These are phyloP conservation scores for Pyricularia grisea DNA, from an alignment of 2,329 filamentous ascomycete species.

Conservation along the genomic window DNA sequence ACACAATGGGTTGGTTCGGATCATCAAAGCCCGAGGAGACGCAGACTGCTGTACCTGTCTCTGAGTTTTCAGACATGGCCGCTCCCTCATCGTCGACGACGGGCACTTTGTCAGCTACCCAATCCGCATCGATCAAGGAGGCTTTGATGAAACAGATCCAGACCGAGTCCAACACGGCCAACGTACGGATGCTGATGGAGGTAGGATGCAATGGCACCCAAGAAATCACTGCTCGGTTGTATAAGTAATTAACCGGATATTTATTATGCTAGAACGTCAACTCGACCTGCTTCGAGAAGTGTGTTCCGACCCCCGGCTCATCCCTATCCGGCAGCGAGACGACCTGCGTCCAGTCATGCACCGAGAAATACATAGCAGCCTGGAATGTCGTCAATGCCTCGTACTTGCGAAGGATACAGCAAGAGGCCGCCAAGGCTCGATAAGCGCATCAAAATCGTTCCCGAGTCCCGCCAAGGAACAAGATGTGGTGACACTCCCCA, in stretches of 20 bases:
- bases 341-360: slow-evolving; percentile 64
- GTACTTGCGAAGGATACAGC: slow-evolving; percentile 56
- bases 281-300: slow-evolving; percentile 72
- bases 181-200: slow-evolving; percentile 62
- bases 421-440: slow-evolving; percentile 34
- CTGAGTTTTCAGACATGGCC: slow-evolving; percentile 4
- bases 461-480: background rate
- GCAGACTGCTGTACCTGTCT: slow-evolving; percentile 6
- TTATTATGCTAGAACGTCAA: slow-evolving; percentile 56
- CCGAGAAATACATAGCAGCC: slow-evolving; percentile 76
- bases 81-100: background rate
- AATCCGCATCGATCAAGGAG: slow-evolving; percentile 49
- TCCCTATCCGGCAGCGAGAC: slow-evolving; percentile 59
- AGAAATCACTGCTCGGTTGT: background rate
- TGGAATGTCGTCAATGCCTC: slow-evolving; percentile 68
- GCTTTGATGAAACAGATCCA: slow-evolving; percentile 57
- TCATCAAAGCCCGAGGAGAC: slow-evolving; percentile 9
- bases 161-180: slow-evolving; percentile 55
- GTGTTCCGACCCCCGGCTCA: slow-evolving; percentile 59
- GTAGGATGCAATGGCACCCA: slow-evolving; percentile 29
- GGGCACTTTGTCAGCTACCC: slow-evolving; percentile 11
- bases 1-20: slow-evolving; percentile 8
- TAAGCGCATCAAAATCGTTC: background rate
- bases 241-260: background rate
- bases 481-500: background rate